Evolutionary conservation across 148 eudicot species (phyloP).

Genomic region (Dianthus caryophyllus): DNA sequence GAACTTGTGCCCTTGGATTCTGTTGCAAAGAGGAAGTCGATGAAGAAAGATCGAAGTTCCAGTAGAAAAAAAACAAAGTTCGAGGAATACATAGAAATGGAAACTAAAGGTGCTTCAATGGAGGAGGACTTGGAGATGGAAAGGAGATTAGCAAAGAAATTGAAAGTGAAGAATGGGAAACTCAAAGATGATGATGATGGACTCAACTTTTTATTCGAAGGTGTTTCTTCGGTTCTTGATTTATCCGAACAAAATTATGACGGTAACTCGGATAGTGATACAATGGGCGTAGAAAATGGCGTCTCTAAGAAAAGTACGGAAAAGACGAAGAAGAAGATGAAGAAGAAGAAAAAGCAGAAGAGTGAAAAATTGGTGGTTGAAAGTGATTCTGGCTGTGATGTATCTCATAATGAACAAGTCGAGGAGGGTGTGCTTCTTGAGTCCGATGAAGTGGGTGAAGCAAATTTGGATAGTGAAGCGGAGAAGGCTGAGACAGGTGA

Average conservation of each 20-base stretch:
- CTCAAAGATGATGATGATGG: constrained; percentile 55
- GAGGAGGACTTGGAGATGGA: constrained; percentile 70
- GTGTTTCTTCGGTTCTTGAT: constrained; percentile 48
- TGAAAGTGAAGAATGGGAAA: constrained; percentile 68
- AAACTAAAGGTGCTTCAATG: constrained; percentile 34
- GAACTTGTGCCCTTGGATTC: constrained; percentile 7
- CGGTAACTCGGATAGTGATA: constrained; percentile 17
- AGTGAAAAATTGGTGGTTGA: constrained; percentile 24
- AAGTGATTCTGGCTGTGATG: constrained; percentile 16
- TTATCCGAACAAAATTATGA: constrained; percentile 27
- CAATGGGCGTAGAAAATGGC: constrained; percentile 7
- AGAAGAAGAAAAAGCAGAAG: constrained; percentile 27
- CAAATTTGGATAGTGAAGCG: constrained; percentile 19
- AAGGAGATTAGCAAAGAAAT: constrained; percentile 60
- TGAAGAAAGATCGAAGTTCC: constrained; percentile 16
- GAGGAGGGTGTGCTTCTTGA: constrained; percentile 23
- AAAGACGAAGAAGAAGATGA: constrained; percentile 26
- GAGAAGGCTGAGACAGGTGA: constrained; percentile 20
- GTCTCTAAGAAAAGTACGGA: constrained; percentile 34
- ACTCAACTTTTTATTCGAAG: constrained; percentile 48
- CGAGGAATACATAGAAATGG: constrained; percentile 58
- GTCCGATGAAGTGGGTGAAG: constrained; percentile 24
- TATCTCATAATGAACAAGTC: constrained; percentile 16
- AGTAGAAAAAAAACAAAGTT: constrained; percentile 55
- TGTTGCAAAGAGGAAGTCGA: constrained; percentile 13